Base-by-base conservation (phyloP, 1,284 basidiomycete genomes). In the Tilletia indica region DNA sequence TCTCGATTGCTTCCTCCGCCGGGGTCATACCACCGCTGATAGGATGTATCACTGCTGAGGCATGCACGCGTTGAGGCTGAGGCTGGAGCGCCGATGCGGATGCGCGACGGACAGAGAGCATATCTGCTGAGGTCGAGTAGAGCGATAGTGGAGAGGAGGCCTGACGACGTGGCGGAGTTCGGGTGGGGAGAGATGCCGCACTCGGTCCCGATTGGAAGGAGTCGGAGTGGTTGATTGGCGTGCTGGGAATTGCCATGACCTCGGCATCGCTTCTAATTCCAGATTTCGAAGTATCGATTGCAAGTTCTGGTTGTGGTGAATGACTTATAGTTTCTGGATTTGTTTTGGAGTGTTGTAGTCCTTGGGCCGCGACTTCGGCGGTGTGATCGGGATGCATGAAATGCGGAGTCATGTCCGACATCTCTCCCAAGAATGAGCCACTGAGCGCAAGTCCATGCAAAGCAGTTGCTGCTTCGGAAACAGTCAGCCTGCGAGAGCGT, bases 21-120 rank as follows among this genome's bases (percentile, higher is more conserved):
- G 14, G 42, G 3, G 6, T 8, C 6, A 45, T 14, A 1, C 42
- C 6, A 3, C 42, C 42, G 42, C 42, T 19, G 51, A 25, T 54
- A 11, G 47, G 12, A n/a, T 11, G 47, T 19, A 54, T 54, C 19
- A n/a, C 12, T 12, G 19, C 51, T 8, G 51, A 19, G 12, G 51
- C 51, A 54, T 54, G 51, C 6, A 54, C 21, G 6, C 21, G 51
- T 19, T 54, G 51, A 19, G 51, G 51, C 8, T 9, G 51, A 19
- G 51, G 51, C 21, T 19, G 51, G 19, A 54, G 51, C 21, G 51
- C 51, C 19, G 51, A 25, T 19, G 51, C 21, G 12, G 51, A 54
- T 54, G 51, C 51, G 6, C 51, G 16, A 19, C 51, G 51, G 51
- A 54, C 51, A 19, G 51, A 19, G 51, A 54, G 51, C 51, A 54